Evolutionary conservation across 176 grass and related monocot genomes (phyloP).

Genomic region (Phyllostachys edulis): DNA sequence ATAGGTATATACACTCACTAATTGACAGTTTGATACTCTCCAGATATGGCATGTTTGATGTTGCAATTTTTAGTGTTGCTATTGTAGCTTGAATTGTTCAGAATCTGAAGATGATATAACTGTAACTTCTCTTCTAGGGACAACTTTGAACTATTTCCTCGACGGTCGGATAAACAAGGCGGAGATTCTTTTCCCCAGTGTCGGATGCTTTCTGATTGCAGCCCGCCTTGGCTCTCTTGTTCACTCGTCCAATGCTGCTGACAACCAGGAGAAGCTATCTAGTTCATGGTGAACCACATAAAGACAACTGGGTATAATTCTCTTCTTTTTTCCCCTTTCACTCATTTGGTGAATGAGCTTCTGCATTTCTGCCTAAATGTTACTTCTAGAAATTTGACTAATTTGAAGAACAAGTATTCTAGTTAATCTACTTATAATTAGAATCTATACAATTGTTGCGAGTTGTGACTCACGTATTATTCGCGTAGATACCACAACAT

Average conservation of each 20-base stretch:
- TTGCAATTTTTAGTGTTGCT: neutral
- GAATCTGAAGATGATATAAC: too few species aligned
- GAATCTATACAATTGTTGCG: too few species aligned
- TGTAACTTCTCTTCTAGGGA: too few species aligned
- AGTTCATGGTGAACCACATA: constrained; percentile 27
- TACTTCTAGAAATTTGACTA: too few species aligned
- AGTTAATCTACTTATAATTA: too few species aligned
- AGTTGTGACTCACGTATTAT: too few species aligned
- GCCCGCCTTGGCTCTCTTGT: constrained; percentile 83
- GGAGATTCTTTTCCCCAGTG: constrained; percentile 83
- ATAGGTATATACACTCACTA: constrained; percentile 48
- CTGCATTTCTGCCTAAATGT: too few species aligned
- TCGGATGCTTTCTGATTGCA: constrained; percentile 82
- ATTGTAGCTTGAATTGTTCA: too few species aligned
- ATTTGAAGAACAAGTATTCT: too few species aligned
- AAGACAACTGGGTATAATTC: constrained; percentile 27
- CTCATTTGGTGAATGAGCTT: neutral
- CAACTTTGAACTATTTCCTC: constrained; percentile 73
- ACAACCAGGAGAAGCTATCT: constrained; percentile 81
- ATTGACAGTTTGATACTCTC: neutral
- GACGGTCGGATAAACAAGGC: constrained; percentile 87
- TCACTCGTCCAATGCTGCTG: constrained; percentile 83
- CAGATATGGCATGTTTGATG: neutral
- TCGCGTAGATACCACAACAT: too few species aligned
- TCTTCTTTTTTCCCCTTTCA: neutral